Evolutionary conservation across 495 filamentous ascomycete genomes (phyloP).

Genomic region (Neurospora africana): DNA sequence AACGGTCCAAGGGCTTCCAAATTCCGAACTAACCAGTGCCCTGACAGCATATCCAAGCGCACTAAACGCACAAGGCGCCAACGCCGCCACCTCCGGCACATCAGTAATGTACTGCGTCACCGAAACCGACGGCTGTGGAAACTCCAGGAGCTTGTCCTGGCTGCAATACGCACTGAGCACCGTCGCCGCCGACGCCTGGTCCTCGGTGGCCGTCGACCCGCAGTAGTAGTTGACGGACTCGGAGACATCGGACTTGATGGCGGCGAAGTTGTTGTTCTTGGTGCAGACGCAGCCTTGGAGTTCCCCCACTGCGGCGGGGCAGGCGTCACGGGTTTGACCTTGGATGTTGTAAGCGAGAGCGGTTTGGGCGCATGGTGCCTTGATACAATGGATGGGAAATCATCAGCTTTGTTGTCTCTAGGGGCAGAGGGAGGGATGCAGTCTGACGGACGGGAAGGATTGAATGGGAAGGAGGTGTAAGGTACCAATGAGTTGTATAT

Average conservation of each 20-base stretch:
- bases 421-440: neutral
- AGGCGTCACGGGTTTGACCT: conserved; percentile 27
- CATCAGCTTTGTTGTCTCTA: neutral
- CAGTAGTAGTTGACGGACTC: conserved; percentile 29
- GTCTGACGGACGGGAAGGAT: neutral
- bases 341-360: conserved; percentile 33
- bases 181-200: conserved; percentile 31
- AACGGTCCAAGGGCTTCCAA: neutral
- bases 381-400: neutral
- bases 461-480: neutral
- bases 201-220: conserved; percentile 32
- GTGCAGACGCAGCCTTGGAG: conserved; percentile 41
- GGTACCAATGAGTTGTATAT: conserved; percentile 32
- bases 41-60: conserved; percentile 30
- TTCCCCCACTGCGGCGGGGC: conserved; percentile 28
- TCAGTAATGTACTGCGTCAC: conserved; percentile 39
- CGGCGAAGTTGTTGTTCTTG: conserved; percentile 35
- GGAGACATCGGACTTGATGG: conserved; percentile 28
- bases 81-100: conserved; percentile 26
- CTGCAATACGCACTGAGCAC: conserved; percentile 39
- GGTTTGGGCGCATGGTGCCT: conserved; percentile 38
- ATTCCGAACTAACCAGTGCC: conserved; percentile 23
- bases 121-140: conserved; percentile 26
- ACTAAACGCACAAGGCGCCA: conserved; percentile 34
- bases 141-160: conserved; percentile 22